Conservation (phyloP, 345 rosid genomes). For the Corymbia maculata region DNA sequence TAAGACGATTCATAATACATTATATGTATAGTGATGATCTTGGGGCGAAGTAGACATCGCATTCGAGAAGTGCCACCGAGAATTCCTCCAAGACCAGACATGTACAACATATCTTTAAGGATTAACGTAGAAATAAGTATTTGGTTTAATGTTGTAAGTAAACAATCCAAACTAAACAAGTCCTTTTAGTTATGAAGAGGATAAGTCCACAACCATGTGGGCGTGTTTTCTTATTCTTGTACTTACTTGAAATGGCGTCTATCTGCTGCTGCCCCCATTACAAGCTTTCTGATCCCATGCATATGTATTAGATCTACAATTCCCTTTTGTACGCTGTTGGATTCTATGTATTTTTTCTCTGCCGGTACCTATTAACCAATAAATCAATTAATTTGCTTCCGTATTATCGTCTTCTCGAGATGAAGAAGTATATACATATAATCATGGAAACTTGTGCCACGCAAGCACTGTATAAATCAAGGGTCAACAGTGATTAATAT, state of each 20-base stretch:
- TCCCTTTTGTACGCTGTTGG: not conserved
- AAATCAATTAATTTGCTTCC: not conserved
- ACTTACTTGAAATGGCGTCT: not conserved
- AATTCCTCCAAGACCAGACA: not conserved
- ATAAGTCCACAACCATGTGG: not conserved
- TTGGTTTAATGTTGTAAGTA: not conserved
- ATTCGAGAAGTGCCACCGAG: not conserved
- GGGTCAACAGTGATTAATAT: not conserved
- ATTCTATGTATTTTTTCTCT: not conserved
- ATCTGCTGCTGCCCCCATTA: not conserved
- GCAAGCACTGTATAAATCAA: not conserved
- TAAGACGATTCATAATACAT: not conserved
- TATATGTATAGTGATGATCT: not conserved
- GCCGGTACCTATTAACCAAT: not conserved
- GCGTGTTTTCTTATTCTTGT: not conserved
- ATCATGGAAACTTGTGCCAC: not conserved
- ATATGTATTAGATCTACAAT: not conserved
- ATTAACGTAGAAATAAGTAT: not conserved
- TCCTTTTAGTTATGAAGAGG: not conserved
- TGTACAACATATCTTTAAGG: not conserved
- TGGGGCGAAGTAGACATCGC: not conserved
- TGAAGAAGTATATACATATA: not conserved
- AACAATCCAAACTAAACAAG: not conserved
- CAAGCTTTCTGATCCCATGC: not conserved
- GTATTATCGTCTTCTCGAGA: not conserved